These are phyloP conservation scores for Heritiera littoralis DNA, from an alignment of 345 rosid genomes.

Conservation along the genomic window DNA sequence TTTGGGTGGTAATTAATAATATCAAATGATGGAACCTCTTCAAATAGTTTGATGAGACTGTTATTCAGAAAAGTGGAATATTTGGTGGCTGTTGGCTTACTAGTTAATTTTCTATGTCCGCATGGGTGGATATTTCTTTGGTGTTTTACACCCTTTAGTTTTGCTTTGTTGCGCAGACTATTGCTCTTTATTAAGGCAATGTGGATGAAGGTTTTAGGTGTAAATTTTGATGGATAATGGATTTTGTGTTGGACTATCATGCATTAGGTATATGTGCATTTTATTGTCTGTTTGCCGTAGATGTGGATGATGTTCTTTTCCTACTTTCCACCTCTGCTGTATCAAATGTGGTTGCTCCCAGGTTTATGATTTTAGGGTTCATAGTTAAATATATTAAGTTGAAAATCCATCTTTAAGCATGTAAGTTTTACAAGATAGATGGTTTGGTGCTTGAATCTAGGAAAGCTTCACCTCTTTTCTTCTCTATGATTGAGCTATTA, in stretches of 20 bases:
- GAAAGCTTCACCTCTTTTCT: slow-evolving; percentile 23
- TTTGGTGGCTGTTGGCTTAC: background rate
- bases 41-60: background rate
- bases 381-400: slow-evolving; percentile 32
- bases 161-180: background rate
- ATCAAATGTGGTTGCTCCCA: slow-evolving; percentile 29
- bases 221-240: slow-evolving; percentile 19
- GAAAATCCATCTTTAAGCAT: slow-evolving; percentile 20
- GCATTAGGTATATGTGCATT: slow-evolving; percentile 15
- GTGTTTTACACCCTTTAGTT: background rate
- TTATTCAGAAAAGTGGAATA: background rate
- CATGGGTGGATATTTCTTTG: slow-evolving; percentile 1
- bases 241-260: slow-evolving; percentile 25
- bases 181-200: slow-evolving; percentile 22
- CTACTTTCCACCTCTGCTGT: slow-evolving; percentile 13
- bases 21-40: background rate
- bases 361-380: slow-evolving; percentile 23
- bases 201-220: slow-evolving; percentile 20
- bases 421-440: slow-evolving; percentile 26
- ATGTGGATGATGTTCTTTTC: slow-evolving; percentile 15
- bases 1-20: background rate
- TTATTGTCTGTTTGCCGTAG: slow-evolving; percentile 12
- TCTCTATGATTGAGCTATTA: slow-evolving; percentile 21
- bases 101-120: background rate
- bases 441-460: slow-evolving; percentile 31